These are phyloP conservation scores for Wallacemonas rigidus DNA, from an alignment of 208 protist genomes.

Conservation along the genomic window DNA sequence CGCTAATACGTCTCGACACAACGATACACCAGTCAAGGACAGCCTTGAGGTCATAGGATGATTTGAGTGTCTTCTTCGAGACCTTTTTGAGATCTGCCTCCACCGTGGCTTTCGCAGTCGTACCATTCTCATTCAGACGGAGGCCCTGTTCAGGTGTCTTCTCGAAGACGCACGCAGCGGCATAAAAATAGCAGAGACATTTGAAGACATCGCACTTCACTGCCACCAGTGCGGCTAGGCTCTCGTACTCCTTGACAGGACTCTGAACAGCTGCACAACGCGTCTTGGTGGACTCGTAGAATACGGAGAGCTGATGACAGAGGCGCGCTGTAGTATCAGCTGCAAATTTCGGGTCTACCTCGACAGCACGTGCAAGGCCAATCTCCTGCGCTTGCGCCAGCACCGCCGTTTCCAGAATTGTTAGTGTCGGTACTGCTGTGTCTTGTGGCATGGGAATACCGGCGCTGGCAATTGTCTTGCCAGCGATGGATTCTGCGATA, in stretches of 20 bases:
- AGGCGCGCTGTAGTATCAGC: constrained; percentile 38
- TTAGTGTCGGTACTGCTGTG: constrained; percentile 24
- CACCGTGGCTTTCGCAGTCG: constrained; percentile 18
- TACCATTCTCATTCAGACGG: constrained; percentile 30
- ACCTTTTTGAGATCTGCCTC: constrained; percentile 22
- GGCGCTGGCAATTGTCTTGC: constrained; percentile 36
- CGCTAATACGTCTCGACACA: constrained; percentile 36
- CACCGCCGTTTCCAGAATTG: constrained; percentile 43
- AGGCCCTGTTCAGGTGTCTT: constrained; percentile 43
- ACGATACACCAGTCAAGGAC: constrained; percentile 38
- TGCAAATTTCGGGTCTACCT: constrained; percentile 37
- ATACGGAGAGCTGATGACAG: constrained; percentile 50
- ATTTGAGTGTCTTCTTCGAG: constrained; percentile 37
- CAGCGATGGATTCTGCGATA: constrained; percentile 42
- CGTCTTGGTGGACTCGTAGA: constrained; percentile 44
- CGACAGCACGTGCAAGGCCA: constrained; percentile 41
- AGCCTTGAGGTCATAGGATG: constrained; percentile 36
- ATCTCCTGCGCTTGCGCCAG: constrained; percentile 75
- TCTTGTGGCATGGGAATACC: constrained; percentile 40
- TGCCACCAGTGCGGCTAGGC: constrained; percentile 34
- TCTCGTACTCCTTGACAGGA: constrained; percentile 29
- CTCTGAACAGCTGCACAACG: constrained; percentile 24
- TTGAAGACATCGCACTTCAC: constrained; percentile 59
- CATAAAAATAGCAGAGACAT: constrained; percentile 46
- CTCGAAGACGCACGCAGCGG: constrained; percentile 41